Evolutionary conservation across 1,284 basidiomycete genomes (phyloP).

Genomic region (Microbotryum lychnidis-dioicae): DNA sequence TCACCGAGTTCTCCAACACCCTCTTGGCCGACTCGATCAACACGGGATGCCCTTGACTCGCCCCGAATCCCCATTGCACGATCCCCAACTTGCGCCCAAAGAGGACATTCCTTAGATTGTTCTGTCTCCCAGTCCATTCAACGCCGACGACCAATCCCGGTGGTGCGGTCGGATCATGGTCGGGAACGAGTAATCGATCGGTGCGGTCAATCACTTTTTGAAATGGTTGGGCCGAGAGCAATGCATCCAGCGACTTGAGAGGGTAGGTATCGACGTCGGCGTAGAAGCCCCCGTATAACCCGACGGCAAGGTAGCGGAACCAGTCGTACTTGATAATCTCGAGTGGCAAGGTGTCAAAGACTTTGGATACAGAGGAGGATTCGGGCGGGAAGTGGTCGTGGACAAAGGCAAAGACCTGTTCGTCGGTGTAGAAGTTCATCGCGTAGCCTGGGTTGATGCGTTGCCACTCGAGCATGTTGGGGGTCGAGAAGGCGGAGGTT

Average conservation of each 20-base stretch:
- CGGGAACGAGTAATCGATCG: constrained; percentile 5
- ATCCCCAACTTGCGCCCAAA: constrained; percentile 33
- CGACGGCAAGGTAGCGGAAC: constrained; percentile 25
- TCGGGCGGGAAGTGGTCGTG: background rate
- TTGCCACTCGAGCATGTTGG: constrained; percentile 1
- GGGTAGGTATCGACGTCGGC: constrained; percentile 35
- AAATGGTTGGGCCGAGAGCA: constrained; percentile 11
- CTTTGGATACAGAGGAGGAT: background rate
- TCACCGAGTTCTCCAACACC: constrained; percentile 24
- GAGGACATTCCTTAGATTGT: constrained; percentile 13
- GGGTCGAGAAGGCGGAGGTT: background rate
- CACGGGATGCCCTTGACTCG: constrained; percentile 33
- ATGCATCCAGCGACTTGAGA: constrained; percentile 27
- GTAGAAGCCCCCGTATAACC: constrained; percentile 36
- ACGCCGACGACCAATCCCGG: constrained; percentile 10
- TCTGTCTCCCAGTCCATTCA: constrained; percentile 8
- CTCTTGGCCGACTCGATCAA: constrained; percentile 33
- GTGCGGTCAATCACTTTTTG: background rate
- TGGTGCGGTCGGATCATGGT: constrained; percentile 5
- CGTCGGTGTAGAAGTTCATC: constrained; percentile 1
- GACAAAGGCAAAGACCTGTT: background rate
- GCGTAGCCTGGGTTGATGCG: background rate
- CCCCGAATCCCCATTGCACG: constrained; percentile 35
- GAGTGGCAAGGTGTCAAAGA: constrained; percentile 6
- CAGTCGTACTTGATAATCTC: constrained; percentile 11